phyloP scores from a whole-genome alignment of 2,329 filamentous ascomycete genomes.

The Talaromyces amestolkiae region DNA sequence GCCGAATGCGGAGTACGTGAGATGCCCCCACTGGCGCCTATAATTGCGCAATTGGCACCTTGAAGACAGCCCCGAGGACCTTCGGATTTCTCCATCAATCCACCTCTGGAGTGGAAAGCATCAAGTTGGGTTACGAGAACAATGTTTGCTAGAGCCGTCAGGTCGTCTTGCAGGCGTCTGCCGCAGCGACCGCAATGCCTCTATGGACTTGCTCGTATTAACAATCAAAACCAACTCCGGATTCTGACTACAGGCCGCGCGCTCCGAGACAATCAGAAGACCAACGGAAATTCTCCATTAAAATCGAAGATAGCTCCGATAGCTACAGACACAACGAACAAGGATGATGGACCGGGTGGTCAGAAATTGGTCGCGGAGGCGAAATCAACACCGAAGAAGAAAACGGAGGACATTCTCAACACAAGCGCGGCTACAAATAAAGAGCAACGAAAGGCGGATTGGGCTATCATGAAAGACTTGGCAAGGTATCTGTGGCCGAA shows the following conservation, averaged over 20 bases:
- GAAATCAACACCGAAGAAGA: conserved; percentile 26
- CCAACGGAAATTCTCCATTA: background rate
- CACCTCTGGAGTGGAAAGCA: background rate
- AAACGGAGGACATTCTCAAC: conserved; percentile 59
- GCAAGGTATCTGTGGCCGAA: conserved; percentile 94
- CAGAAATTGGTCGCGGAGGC: conserved; percentile 25
- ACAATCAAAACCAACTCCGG: conserved; percentile 29
- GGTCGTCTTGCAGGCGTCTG: conserved; percentile 35
- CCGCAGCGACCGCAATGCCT: conserved; percentile 29
- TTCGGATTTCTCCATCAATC: background rate
- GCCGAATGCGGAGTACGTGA: conserved; percentile 19
- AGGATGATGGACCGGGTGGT: conserved; percentile 7
- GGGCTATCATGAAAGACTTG: conserved; percentile 99
- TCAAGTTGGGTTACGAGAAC: conserved; percentile 19
- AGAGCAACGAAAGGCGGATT: conserved; percentile 93
- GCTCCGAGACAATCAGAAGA: conserved; percentile 26
- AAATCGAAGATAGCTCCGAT: background rate
- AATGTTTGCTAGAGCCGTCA: conserved; percentile 41
- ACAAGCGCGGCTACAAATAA: conserved; percentile 67
- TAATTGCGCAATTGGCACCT: conserved; percentile 14
- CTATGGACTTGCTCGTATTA: conserved; percentile 24
- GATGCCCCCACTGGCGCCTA: conserved; percentile 16
- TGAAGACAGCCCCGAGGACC: background rate
- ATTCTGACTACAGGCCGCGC: conserved; percentile 29
- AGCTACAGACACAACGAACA: background rate